phyloP scores from a whole-genome alignment of 805 yeast species.

The Lipomyces anomalus region DNA sequence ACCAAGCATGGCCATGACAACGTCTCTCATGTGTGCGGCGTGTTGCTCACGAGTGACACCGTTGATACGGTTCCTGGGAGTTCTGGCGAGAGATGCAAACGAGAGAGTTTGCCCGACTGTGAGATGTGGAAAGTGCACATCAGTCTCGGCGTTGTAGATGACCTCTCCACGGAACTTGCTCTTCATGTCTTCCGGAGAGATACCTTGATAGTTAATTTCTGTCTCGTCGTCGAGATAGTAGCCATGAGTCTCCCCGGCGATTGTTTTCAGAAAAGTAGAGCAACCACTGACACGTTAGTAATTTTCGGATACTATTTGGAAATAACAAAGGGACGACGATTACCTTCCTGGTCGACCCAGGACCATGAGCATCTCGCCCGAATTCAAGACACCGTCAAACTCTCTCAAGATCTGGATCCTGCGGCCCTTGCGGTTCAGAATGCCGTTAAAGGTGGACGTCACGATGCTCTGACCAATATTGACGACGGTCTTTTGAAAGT shows the following conservation, averaged over 20 bases:
- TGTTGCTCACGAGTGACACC: constrained; percentile 47
- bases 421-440: constrained; percentile 22
- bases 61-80: constrained; percentile 52
- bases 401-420: constrained; percentile 38
- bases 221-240: constrained; percentile 44
- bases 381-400: constrained; percentile 50
- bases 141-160: constrained; percentile 59
- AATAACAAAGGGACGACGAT: constrained; percentile 16
- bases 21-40: constrained; percentile 46
- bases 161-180: constrained; percentile 55
- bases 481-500: constrained; percentile 57
- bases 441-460: constrained; percentile 31
- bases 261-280: constrained; percentile 52
- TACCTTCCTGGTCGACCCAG: constrained; percentile 65
- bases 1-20: constrained; percentile 45
- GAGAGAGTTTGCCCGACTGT: constrained; percentile 56
- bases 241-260: constrained; percentile 54
- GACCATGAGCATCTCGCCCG: constrained; percentile 68
- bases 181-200: constrained; percentile 40
- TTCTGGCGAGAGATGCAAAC: constrained; percentile 50
- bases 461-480: constrained; percentile 37
- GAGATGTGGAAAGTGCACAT: constrained; percentile 56
- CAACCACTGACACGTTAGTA: constrained; percentile 57
- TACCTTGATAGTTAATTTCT: constrained; percentile 38
- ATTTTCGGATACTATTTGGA: no score